Base-by-base conservation (phyloP, 371 early-diverging fungal genomes). In the Zychaea mexicana region DNA sequence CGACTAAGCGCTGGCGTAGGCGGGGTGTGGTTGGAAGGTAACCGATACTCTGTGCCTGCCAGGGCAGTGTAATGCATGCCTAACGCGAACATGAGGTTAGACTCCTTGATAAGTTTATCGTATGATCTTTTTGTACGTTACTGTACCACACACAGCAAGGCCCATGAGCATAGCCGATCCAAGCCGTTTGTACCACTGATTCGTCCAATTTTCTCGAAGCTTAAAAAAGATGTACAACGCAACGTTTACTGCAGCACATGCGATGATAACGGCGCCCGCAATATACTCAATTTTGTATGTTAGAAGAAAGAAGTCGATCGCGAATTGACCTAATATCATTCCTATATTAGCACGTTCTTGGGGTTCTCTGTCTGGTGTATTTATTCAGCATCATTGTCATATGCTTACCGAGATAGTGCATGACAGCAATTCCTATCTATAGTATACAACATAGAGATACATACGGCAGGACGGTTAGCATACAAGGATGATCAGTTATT, bases 21-120 rank as follows among this genome's bases (percentile, higher is more conserved):
- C 13, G 32, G 5, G 6, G 32, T 56, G 2, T 28, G 49, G 17
- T 38, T 58, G 10, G 58, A 60, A 2, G 67, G 60, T 3, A 63
- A 46, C 36, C 72, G 70, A 58, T 78, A 81, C n/a, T 64, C 33
- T 21, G 78, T 81, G 4, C 81, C 81, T 6, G 65, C 69, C 58
- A 81, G 64, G 13, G 74, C 78, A 30, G 75, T 76, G 61, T 78
- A 78, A 61, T 81, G 81, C 81, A 81, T 81, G 10, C 81, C 81
- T 63, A 46, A 30, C 5, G 36, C 8, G 21, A 19, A 33, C 36
- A 24, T 33, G 52, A 47, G 56, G 32, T 57, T 32, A 49, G 22
- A 19, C 49, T 49, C 49, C 5, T 49, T 49, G 24, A 39, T 30
- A 49, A 42, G 27, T 24, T 22, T 3, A 55, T 52, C 33, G 32